Percentiles rank a stretch among this genome's conserved stretches.
Conservation (phyloP, 345 rosid species). For the Brassica cretica region DNA sequence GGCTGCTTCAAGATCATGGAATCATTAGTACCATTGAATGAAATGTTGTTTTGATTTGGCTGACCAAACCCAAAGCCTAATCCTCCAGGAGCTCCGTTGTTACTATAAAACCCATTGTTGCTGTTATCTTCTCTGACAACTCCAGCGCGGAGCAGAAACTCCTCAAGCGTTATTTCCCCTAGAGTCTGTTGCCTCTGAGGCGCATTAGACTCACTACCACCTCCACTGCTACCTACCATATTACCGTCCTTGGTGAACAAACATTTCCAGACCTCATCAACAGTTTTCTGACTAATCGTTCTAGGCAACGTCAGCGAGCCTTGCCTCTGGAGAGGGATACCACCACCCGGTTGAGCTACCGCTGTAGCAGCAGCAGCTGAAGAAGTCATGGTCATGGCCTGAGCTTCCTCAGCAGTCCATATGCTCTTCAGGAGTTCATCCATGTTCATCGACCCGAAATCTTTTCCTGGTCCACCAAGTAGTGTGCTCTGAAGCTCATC, state of each 20-base stretch:
- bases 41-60: constrained; percentile 48
- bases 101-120: constrained; percentile 47
- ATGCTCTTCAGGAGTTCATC: constrained; percentile 86
- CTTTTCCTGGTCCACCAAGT: constrained; percentile 69
- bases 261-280: constrained; percentile 91
- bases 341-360: constrained; percentile 30
- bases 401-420: constrained; percentile 90
- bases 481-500: constrained; percentile 83
- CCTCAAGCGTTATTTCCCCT: constrained; percentile 91
- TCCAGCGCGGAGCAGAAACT: constrained; percentile 79
- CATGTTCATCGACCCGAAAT: constrained; percentile 97
- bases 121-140: constrained; percentile 73
- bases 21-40: constrained; percentile 40
- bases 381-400: constrained; percentile 44
- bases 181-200: constrained; percentile 56
- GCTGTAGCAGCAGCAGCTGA: constrained; percentile 26
- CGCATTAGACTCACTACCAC: constrained; percentile 42
- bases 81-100: constrained; percentile 39
- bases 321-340: constrained; percentile 66
- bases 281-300: constrained; percentile 90
- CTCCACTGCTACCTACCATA: constrained; percentile 42
- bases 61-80: constrained; percentile 63
- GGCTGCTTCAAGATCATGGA: constrained; percentile 37
- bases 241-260: constrained; percentile 56
- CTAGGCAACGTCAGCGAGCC: constrained; percentile 91